Evolutionary conservation across 2,329 filamentous ascomycete species (phyloP).

Genomic region (Chaetothyriales sp.): DNA sequence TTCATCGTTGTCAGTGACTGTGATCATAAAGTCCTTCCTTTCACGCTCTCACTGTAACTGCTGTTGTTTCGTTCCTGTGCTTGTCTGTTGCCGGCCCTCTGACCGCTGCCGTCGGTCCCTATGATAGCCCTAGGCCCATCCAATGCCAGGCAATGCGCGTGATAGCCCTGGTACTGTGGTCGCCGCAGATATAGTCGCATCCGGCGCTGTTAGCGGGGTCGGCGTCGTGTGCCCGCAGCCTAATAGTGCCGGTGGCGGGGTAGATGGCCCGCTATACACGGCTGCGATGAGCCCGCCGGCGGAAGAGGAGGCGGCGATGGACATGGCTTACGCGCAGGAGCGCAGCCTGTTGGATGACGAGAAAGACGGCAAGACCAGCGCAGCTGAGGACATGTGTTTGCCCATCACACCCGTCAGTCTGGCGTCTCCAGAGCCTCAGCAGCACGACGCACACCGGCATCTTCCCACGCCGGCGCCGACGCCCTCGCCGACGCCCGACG

Average conservation of each 20-base stretch:
- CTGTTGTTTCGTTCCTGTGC: background rate
- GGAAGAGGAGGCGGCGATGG: conserved; percentile 16
- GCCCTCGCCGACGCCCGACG: background rate
- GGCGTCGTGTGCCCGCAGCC: conserved; percentile 11
- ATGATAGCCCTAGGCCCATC: conserved; percentile 14
- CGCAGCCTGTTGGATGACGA: conserved; percentile 10
- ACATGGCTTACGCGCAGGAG: conserved; percentile 17
- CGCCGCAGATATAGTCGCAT: conserved; percentile 7
- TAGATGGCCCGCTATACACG: background rate
- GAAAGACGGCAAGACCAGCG: conserved; percentile 1
- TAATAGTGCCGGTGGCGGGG: conserved; percentile 1
- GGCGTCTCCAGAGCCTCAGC: background rate
- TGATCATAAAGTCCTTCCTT: background rate
- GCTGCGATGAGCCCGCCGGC: background rate
- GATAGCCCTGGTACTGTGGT: conserved; percentile 1
- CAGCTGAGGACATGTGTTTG: background rate
- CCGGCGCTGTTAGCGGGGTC: background rate
- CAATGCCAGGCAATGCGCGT: conserved; percentile 16
- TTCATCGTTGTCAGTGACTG: background rate
- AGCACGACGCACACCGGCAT: background rate
- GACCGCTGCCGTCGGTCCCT: conserved; percentile 3
- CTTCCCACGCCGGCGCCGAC: background rate
- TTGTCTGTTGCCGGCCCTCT: background rate
- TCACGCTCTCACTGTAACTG: background rate
- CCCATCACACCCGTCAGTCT: background rate